Evolutionary conservation across 179 eudicot genomes (phyloP).

Genomic region (Beta corolliflora): DNA sequence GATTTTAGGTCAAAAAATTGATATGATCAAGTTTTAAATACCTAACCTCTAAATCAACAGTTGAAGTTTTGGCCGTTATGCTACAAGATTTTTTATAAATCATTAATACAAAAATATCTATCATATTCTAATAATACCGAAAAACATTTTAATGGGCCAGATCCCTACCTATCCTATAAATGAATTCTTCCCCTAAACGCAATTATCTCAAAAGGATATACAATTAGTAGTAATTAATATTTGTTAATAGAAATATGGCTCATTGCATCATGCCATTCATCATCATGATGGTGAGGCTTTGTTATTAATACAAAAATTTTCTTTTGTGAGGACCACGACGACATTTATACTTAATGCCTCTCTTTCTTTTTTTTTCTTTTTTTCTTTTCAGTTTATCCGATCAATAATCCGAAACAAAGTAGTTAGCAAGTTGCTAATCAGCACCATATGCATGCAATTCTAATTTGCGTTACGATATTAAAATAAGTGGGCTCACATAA

Average conservation of each 20-base stretch:
- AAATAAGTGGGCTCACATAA: not conserved
- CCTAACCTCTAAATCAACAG: no score
- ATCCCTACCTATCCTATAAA: no score
- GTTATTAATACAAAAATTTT: not conserved
- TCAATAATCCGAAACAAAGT: not conserved
- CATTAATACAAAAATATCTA: no score
- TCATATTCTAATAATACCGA: no score
- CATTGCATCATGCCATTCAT: conserved; percentile 9
- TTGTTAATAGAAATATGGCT: not conserved
- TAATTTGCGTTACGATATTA: not conserved
- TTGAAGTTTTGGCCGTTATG: no score
- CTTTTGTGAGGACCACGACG: conserved; percentile 10
- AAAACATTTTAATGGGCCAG: no score
- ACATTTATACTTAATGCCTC: not conserved
- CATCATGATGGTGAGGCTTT: conserved; percentile 17
- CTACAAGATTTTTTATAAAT: no score
- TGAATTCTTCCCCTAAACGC: not conserved
- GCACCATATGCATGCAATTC: not conserved
- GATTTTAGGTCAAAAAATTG: no score
- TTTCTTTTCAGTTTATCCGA: not conserved
- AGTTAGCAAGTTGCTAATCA: not conserved
- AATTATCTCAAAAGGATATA: not conserved
- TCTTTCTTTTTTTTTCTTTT: not conserved
- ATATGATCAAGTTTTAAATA: no score
- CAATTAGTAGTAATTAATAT: not conserved